Conservation (phyloP, 2,329 filamentous ascomycete genomes). For the Penicillium sp. region DNA sequence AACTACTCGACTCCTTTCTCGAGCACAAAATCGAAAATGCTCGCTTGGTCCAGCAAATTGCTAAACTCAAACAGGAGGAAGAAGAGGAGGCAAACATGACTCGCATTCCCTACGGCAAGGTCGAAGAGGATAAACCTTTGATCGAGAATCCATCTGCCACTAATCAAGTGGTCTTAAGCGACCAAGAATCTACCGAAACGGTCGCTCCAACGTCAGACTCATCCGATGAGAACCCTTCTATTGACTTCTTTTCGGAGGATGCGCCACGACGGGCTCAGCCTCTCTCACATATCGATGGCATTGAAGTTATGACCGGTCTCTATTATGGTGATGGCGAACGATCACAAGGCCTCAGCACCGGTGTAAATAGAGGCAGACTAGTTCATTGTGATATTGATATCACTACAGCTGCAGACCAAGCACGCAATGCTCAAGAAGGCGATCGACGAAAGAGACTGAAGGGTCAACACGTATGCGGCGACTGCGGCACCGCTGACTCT, state of each 20-base stretch:
- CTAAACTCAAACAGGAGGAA: constrained; percentile 83
- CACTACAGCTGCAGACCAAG: constrained; percentile 72
- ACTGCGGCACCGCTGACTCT: constrained; percentile 91
- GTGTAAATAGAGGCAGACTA: constrained; percentile 76
- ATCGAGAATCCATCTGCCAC: constrained; percentile 27
- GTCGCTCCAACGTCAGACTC: constrained; percentile 36
- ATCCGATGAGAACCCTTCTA: constrained; percentile 55
- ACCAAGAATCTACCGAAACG: constrained; percentile 41
- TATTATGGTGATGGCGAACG: constrained; percentile 87
- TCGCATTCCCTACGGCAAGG: constrained; percentile 57
- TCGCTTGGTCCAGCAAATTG: constrained; percentile 79
- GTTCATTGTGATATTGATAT: constrained; percentile 87
- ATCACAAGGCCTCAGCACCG: constrained; percentile 84
- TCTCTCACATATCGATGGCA: constrained; percentile 77
- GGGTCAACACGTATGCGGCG: constrained; percentile 92
- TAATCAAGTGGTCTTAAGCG: constrained; percentile 22
- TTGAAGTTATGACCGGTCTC: constrained; percentile 90
- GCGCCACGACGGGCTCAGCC: constrained; percentile 77
- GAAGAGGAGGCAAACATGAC: constrained; percentile 75
- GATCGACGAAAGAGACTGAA: constrained; percentile 90
- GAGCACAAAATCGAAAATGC: constrained; percentile 98
- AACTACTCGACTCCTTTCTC: constrained; percentile 85
- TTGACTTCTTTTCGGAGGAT: constrained; percentile 81
- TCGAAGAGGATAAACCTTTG: constrained; percentile 8
- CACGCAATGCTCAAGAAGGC: constrained; percentile 57